These are phyloP conservation scores for Astragalus membranaceus DNA, from an alignment of 306 rosid species.

Conservation along the genomic window DNA sequence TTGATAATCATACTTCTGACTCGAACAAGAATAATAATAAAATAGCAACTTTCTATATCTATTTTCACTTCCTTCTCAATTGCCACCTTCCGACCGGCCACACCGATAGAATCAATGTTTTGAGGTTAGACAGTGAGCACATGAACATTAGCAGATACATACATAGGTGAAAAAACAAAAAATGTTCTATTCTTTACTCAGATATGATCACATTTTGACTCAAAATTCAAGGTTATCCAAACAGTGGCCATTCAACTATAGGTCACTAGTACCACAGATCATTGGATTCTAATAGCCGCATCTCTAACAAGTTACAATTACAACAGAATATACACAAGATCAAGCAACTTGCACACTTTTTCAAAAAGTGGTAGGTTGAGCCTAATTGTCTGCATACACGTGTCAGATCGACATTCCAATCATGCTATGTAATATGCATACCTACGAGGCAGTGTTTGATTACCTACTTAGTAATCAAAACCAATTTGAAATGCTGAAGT, in stretches of 20 bases:
- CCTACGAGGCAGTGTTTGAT: not conserved
- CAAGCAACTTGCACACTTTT: not conserved
- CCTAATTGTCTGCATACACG: not conserved
- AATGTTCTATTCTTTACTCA: not conserved
- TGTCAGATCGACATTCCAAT: not conserved
- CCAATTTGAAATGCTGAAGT: slow-evolving; percentile 84
- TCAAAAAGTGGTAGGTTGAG: not conserved
- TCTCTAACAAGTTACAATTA: slow-evolving; percentile 17
- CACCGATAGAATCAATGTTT: not conserved
- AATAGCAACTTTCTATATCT: not conserved
- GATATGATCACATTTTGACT: not conserved
- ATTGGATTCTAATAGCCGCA: slow-evolving; percentile 12
- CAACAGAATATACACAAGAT: slow-evolving; percentile 19
- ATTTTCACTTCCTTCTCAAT: not conserved
- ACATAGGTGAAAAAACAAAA: not conserved
- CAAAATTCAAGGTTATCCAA: not conserved
- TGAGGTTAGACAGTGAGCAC: not conserved
- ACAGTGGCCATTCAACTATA: not conserved
- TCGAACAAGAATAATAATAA: not conserved
- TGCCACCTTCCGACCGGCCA: not conserved
- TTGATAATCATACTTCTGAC: not conserved
- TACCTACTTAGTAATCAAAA: slow-evolving; percentile 31
- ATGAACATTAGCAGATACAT: not conserved
- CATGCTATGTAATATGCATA: not conserved
- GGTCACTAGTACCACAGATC: not conserved